Evolutionary conservation across 345 rosid genomes (phyloP), one percentile per base, ranked within the genome.

Genomic region (Sonneratia alba): DNA sequence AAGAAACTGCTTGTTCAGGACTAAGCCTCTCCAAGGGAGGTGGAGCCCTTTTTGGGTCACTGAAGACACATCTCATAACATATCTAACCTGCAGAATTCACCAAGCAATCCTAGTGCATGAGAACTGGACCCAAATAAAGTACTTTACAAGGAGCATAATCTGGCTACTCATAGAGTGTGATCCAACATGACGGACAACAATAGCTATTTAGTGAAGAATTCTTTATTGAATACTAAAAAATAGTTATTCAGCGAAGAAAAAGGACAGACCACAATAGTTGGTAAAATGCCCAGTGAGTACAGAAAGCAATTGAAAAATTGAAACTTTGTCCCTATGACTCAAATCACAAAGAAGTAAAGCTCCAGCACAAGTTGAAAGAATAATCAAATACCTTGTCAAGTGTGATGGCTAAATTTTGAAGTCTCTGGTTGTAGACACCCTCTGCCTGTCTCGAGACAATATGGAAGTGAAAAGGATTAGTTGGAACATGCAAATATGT

Each of bases 391-490:
- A 96, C 99, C 98, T 96, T 96, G 85, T 96, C 99, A 77, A 96
- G 96, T 73, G 98, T 96, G 62, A 91, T 83, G 45, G 99, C 99
- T 87, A 96, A 78, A 85, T 96, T 96, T 82, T 96, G 99, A 79
- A 96, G 97, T 85, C 99, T 89, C 90, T 96, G 99, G 80, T 96
- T 96, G 83, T 90, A 92, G 73, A 96, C 99, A 73, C 99, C 99
- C 86, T 96, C 99, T 69, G 99, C 99, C 99, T 96, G 87, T 66
- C 32, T 36, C 77, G 68, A 66, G 43, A 56, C 78, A 70, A 64
- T 62, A 51, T n/a, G 71, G 57, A 67, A 81, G 74, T 61, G 71
- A 2, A 48, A 14, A 68, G 66, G 21, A 70, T 27, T 81, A n/a
- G 14, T 43, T 40, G 57, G 57, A 27, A 71, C 32, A 24, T 13